Evolutionary conservation across 257 asterid genomes (phyloP).

Genomic region (Parsonsia alboflavescens): DNA sequence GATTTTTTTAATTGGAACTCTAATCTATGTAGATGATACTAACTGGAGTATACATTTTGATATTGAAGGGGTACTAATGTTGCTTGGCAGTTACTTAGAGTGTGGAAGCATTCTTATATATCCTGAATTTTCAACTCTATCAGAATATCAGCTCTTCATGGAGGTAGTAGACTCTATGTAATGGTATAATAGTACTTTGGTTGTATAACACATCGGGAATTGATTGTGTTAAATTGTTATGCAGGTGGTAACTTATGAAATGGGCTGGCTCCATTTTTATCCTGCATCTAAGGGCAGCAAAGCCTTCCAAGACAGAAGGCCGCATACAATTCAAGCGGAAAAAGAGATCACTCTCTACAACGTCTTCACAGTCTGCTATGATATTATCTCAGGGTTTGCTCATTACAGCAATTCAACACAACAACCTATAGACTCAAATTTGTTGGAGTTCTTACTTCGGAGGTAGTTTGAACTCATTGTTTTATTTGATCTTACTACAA

Average conservation of each 20-base stretch:
- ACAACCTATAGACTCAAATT: conserved; percentile 44
- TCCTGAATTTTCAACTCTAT: conserved; percentile 56
- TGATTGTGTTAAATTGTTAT: conserved; percentile 17
- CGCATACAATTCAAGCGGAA: conserved; percentile 63
- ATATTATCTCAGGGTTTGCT: conserved; percentile 69
- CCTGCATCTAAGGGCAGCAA: conserved; percentile 34
- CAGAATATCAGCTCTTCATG: conserved; percentile 70
- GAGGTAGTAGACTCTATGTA: conserved; percentile 44
- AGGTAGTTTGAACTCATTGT: conserved; percentile 37
- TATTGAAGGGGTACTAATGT: conserved; percentile 13
- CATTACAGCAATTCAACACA: conserved; percentile 60
- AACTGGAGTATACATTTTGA: conserved; percentile 8
- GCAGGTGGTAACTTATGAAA: conserved; percentile 70
- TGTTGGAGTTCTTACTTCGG: conserved; percentile 62
- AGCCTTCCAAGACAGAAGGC: conserved; percentile 40
- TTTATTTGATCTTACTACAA: conserved; percentile 6
- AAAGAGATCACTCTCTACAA: conserved; percentile 52
- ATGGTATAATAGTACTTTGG: background rate
- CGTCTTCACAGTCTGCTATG: conserved; percentile 64
- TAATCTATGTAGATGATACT: conserved; percentile 4
- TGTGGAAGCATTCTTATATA: conserved; percentile 58
- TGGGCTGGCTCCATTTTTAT: conserved; percentile 77
- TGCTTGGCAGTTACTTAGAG: conserved; percentile 59
- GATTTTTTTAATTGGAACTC: conserved; percentile 8
- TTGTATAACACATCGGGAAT: background rate